Conservation (phyloP, 2,329 filamentous ascomycete species). For the Albophoma yamanashiensis region DNA sequence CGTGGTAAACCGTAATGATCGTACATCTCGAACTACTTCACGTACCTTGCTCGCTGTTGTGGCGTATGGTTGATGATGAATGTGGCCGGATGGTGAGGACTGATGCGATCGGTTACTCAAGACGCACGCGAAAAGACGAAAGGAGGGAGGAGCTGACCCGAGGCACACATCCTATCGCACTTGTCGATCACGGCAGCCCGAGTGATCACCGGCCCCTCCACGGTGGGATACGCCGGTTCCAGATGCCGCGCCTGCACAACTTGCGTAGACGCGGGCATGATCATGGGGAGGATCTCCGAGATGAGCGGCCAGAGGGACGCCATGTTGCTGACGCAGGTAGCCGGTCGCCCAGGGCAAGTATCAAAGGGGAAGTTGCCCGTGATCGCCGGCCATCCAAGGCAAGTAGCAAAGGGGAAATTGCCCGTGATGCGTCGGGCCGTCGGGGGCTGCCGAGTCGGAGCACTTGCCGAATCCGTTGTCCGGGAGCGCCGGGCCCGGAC, state of each 20-base stretch:
- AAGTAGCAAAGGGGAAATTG: neutral
- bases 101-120: slow-evolving; percentile 18
- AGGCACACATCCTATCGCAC: slow-evolving; percentile 56
- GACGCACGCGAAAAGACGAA: slow-evolving; percentile 1
- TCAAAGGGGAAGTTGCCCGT: neutral
- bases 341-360: neutral
- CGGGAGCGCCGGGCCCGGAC: neutral
- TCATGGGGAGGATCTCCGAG: slow-evolving; percentile 48
- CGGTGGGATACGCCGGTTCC: slow-evolving; percentile 24
- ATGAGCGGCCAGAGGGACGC: slow-evolving; percentile 43
- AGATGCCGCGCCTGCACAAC: slow-evolving; percentile 39
- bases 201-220: slow-evolving; percentile 20
- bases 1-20: neutral
- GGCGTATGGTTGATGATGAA: slow-evolving; percentile 51
- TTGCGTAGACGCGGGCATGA: slow-evolving; percentile 46
- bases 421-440: neutral
- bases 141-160: slow-evolving; percentile 32
- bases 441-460: neutral
- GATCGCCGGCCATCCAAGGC: neutral
- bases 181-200: slow-evolving; percentile 50
- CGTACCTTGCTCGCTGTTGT: slow-evolving; percentile 58
- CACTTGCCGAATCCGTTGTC: neutral
- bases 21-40: neutral
- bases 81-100: slow-evolving; percentile 55
- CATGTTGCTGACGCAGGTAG: slow-evolving; percentile 19